Conservation (phyloP, 495 filamentous ascomycete species). For the Trichocladium uniseriatum region DNA sequence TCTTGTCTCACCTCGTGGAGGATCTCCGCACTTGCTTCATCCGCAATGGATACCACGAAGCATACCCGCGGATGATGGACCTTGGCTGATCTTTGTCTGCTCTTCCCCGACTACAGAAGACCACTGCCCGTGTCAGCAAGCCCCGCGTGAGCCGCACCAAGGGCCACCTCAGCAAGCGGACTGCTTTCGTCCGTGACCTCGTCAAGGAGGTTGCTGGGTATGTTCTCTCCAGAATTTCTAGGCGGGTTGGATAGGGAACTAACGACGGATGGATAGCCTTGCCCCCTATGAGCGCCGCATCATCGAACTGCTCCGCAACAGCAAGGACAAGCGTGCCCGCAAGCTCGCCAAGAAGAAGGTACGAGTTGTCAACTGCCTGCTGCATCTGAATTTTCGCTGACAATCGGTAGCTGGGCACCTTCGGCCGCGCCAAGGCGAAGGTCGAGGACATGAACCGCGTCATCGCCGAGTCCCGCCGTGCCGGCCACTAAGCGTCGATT, state of each 20-base stretch:
- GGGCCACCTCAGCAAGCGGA: constrained; percentile 87
- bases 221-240: constrained; percentile 15
- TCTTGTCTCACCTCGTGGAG: constrained; percentile 42
- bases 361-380: constrained; percentile 32
- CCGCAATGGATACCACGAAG: constrained; percentile 20
- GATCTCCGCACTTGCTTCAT: constrained; percentile 42
- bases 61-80: constrained; percentile 19
- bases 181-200: constrained; percentile 84
- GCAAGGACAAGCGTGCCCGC: constrained; percentile 97
- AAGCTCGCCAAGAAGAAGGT: constrained; percentile 98
- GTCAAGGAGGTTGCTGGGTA: constrained; percentile 94
- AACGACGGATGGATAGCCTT: constrained; percentile 37
- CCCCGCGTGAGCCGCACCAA: constrained; percentile 83
- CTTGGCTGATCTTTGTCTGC: constrained; percentile 32
- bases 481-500: constrained; percentile 51
- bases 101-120: constrained; percentile 57
- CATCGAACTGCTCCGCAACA: constrained; percentile 97
- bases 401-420: constrained; percentile 65
- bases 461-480: constrained; percentile 91
- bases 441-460: constrained; percentile 96
- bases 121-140: constrained; percentile 79
- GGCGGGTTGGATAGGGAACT: background rate
- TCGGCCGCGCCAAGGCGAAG: constrained; percentile 97
- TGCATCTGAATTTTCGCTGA: background rate
- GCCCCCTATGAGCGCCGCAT: constrained; percentile 97